Base-by-base conservation (phyloP, 2,329 filamentous ascomycete species). In the Fusarium protoensiforme region DNA sequence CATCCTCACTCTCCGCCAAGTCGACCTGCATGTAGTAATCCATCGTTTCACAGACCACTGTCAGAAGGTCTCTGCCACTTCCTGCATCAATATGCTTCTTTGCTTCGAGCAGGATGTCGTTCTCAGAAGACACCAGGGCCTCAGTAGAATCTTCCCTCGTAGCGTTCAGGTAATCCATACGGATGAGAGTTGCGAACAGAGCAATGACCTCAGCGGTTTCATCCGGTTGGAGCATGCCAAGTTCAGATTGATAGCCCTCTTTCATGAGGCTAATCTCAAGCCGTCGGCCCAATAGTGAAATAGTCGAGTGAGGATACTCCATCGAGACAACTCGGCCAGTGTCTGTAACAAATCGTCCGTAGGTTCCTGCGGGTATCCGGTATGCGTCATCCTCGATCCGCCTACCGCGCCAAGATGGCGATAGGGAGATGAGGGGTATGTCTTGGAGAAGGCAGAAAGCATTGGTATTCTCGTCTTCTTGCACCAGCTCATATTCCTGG, bases 391-490 rank as follows among this genome's bases (percentile, higher is more conserved):
- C 84, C 43, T 84, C 83, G 18, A 83, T 80, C 9, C 83, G 80
- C 35, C 84, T 78, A 67, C 85, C 82, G 66, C 84, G 85, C 77
- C 86, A 85, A 18, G 81, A 83, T 66, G 87, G 79, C 60, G 84
- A 79, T 70, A 86, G 79, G 6, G 82, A 83, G 69, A 96, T 92
- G 4, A 95, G 86, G 2, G 90, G 86, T 9, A 95, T 83, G 60
- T 91, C 87, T 51, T 87, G 85, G 1, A 87, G 84, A 5, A 98
- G 88, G 68, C 89, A 87, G 68, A 98, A 93, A 20, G 90, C 90
- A 76, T 97, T 96, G 29, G 90, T 91, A 74, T 96, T 95, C 67
- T 96, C 93, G 72, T 98, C 94, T 82, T 98, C 95, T 61, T 93
- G 91, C 41, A 93, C 91, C 14, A 95, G 90, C 69, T 92, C 89